A percentile compares a stretch with the other conserved stretches of the same genome.
Evolutionary conservation across 805 yeast species (phyloP).

Genomic region (Metschnikowia lochheadii): DNA sequence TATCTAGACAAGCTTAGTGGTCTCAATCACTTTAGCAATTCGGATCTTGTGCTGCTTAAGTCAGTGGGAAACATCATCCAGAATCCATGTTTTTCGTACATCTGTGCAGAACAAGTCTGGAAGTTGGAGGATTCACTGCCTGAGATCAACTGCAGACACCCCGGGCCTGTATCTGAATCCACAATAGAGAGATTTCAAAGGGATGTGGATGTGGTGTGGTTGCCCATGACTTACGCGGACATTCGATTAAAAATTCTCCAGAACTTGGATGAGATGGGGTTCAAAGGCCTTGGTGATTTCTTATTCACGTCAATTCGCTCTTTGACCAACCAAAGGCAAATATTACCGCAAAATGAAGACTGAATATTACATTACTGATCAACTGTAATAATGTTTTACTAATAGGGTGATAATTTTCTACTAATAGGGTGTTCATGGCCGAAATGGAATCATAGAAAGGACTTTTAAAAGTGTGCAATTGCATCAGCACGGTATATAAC

Average conservation of each 20-base stretch:
- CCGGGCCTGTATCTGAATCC: conserved; percentile 49
- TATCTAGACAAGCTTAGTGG: conserved; percentile 29
- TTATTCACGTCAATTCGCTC: conserved; percentile 53
- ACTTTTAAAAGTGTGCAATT: not conserved
- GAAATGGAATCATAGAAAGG: not conserved
- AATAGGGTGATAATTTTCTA: not conserved
- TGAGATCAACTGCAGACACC: conserved; percentile 36
- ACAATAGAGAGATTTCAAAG: conserved; percentile 32
- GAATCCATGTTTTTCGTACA: conserved; percentile 47
- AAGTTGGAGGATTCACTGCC: conserved; percentile 40
- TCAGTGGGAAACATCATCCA: conserved; percentile 43
- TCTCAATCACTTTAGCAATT: conserved; percentile 28
- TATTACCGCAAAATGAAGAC: not conserved
- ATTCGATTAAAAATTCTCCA: conserved; percentile 43
- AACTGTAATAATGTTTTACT: not conserved
- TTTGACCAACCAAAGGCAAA: conserved; percentile 18
- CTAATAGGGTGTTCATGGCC: not conserved
- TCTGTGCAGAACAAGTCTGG: conserved; percentile 43
- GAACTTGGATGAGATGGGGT: conserved; percentile 41
- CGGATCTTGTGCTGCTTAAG: conserved; percentile 25
- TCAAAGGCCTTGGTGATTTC: conserved; percentile 45
- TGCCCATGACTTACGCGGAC: conserved; percentile 39
- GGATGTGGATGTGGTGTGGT: conserved; percentile 34
- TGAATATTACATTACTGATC: not conserved
- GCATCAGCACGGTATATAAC: not conserved